Evolutionary conservation across 768 basidiomycete species (phyloP).

Genomic region (Kwoniella dendrophila): DNA sequence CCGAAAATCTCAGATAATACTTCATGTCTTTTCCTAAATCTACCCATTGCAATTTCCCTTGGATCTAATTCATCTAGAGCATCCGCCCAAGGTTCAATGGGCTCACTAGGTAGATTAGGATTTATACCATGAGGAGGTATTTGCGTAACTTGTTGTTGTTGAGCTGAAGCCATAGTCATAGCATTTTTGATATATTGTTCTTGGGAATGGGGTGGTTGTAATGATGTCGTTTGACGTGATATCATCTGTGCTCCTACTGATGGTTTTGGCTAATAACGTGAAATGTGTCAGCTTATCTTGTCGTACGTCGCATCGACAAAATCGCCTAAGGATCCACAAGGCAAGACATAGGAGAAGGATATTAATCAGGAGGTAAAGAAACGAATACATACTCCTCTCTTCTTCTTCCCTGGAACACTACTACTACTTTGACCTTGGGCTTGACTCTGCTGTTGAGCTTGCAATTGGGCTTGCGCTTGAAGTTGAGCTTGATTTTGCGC

Average conservation of each 20-base stretch:
- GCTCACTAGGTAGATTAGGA: slow-evolving; percentile 1
- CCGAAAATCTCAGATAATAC: slow-evolving; percentile 44
- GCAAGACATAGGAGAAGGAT: no score
- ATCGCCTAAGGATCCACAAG: slow-evolving; percentile 9
- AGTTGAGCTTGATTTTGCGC: slow-evolving; percentile 10
- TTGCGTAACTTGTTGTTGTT: not conserved
- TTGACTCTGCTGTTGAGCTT: slow-evolving; percentile 18
- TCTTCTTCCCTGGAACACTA: slow-evolving; percentile 19
- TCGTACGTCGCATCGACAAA: no score
- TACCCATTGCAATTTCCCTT: slow-evolving; percentile 46
- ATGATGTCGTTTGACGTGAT: slow-evolving; percentile 10
- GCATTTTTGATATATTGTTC: slow-evolving; percentile 36
- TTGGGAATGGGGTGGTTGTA: slow-evolving; percentile 22
- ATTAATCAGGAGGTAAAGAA: not conserved
- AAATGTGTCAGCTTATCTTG: not conserved
- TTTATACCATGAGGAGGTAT: not conserved
- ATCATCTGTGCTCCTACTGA: slow-evolving; percentile 20
- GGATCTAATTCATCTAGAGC: slow-evolving; percentile 47
- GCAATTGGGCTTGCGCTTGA: slow-evolving; percentile 12
- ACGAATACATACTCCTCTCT: slow-evolving; percentile 8
- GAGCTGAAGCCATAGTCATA: slow-evolving; percentile 2
- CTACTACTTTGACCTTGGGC: not conserved
- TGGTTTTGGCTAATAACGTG: slow-evolving; percentile 16
- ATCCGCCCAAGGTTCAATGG: slow-evolving; percentile 48
- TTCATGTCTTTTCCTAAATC: slow-evolving; percentile 47